Percentiles rank a stretch among this genome's conserved stretches.
Conservation (phyloP, 1,139 yeast species). For the Diutina siamensis region DNA sequence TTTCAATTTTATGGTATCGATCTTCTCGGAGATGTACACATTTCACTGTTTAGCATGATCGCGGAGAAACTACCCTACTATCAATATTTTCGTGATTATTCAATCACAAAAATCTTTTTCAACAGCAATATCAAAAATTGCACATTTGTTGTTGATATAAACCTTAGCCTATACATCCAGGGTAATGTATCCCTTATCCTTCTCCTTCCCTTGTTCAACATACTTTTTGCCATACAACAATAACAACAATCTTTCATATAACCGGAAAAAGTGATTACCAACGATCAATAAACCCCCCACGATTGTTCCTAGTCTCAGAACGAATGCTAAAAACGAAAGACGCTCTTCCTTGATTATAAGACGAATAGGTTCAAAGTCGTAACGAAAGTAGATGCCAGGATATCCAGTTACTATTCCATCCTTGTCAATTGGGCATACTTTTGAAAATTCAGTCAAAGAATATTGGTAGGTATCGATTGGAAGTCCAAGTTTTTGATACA, state of each 20-base stretch:
- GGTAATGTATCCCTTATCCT: constrained; percentile 19
- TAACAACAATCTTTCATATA: constrained; percentile 35
- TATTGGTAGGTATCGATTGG: constrained; percentile 77
- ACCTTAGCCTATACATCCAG: neutral
- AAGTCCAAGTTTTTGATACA: constrained; percentile 60
- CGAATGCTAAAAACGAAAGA: constrained; percentile 65
- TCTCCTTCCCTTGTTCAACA: constrained; percentile 47
- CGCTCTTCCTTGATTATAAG: constrained; percentile 60
- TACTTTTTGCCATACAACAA: constrained; percentile 38
- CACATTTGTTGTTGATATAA: too few species aligned
- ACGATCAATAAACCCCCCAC: constrained; percentile 59
- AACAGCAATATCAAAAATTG: too few species aligned
- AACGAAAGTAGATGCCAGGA: constrained; percentile 78
- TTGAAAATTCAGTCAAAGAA: constrained; percentile 53
- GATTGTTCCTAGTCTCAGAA: constrained; percentile 69
- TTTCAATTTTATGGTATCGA: too few species aligned
- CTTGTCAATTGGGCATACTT: constrained; percentile 14
- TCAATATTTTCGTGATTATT: too few species aligned
- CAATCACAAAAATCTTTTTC: too few species aligned
- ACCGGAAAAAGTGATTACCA: constrained; percentile 34
- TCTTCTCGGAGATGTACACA: too few species aligned
- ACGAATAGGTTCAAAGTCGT: constrained; percentile 82
- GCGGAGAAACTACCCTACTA: too few species aligned
- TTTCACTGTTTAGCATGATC: too few species aligned
- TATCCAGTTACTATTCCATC: constrained; percentile 12